phyloP scores from a whole-genome alignment of 768 basidiomycete species.

The Leucocoprinus sp. region DNA sequence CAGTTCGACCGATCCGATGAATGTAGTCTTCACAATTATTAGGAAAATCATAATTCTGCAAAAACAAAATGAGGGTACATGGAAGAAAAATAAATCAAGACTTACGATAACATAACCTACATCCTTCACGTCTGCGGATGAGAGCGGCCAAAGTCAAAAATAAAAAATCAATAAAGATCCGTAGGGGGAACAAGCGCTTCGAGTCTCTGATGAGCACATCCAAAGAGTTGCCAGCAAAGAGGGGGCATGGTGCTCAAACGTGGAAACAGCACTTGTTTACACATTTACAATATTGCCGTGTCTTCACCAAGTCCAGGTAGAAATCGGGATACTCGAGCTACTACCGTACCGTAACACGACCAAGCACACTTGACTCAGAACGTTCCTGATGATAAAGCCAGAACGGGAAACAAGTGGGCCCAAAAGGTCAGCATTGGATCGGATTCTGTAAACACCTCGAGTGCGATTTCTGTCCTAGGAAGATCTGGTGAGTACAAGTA shows the following conservation, averaged over 20 bases:
- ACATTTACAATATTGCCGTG: conserved; percentile 3
- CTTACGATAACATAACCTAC: conserved; percentile 94
- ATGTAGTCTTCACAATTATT: conserved; percentile 99
- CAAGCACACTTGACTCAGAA: conserved; percentile 8
- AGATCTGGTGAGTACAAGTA: conserved; percentile 8
- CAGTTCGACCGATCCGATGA: conserved; percentile 97
- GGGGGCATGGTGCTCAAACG: conserved; percentile 7
- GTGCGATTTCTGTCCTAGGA: conserved; percentile 3
- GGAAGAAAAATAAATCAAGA: conserved; percentile 17
- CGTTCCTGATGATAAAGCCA: conserved; percentile 10
- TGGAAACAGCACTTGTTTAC: conserved; percentile 9
- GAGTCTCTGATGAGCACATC: conserved; percentile 9
- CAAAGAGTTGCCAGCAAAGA: conserved; percentile 10
- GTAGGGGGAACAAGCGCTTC: conserved; percentile 9
- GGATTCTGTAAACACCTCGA: conserved; percentile 7
- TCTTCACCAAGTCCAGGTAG: conserved; percentile 9
- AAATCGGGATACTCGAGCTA: conserved; percentile 9
- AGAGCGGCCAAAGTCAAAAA: not conserved
- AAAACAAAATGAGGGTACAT: conserved; percentile 2
- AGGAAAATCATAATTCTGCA: conserved; percentile 92
- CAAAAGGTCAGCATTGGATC: conserved; percentile 4
- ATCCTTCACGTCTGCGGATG: conserved; percentile 87
- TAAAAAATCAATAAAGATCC: conserved; percentile 8
- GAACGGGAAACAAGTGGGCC: conserved; percentile 9
- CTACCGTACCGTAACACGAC: conserved; percentile 3